Evolutionary conservation across 2,329 filamentous ascomycete genomes (phyloP).

Genomic region (Beauveria pseudobassiana): DNA sequence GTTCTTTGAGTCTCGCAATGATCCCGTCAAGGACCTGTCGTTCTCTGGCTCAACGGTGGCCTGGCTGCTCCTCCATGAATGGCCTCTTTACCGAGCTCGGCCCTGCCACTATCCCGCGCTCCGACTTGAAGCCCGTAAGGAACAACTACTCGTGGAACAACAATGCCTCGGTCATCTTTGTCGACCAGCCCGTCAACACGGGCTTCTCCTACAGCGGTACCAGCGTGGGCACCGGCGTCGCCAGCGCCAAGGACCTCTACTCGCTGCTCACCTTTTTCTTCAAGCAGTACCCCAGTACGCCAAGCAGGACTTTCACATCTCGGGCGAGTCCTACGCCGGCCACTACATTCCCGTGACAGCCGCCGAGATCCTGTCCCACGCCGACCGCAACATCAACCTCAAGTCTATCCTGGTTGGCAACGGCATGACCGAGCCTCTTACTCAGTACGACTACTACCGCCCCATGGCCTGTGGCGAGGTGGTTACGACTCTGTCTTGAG

Average conservation of each 20-base stretch:
- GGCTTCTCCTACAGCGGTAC: constrained; percentile 95
- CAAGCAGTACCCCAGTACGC: constrained; percentile 95
- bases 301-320: constrained; percentile 94
- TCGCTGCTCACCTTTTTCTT: constrained; percentile 97
- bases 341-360: constrained; percentile 94
- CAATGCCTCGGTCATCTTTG: constrained; percentile 98
- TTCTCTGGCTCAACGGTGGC: constrained; percentile 92
- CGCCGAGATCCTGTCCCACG: constrained; percentile 84
- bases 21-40: constrained; percentile 91
- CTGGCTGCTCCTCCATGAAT: constrained; percentile 92
- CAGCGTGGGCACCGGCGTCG: constrained; percentile 84
- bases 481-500: constrained; percentile 83
- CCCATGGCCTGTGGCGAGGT: constrained; percentile 96
- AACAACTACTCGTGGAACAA: constrained; percentile 94
- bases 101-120: constrained; percentile 78
- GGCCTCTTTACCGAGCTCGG: constrained; percentile 97
- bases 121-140: constrained; percentile 66
- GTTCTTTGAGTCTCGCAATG: constrained; percentile 99
- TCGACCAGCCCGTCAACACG: constrained; percentile 97
- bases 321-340: constrained; percentile 89
- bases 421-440: constrained; percentile 86
- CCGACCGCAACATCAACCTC: constrained; percentile 96
- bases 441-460: constrained; percentile 91
- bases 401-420: constrained; percentile 94
- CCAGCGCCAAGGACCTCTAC: constrained; percentile 96